These are phyloP conservation scores for Metschnikowia gruessii DNA, from an alignment of 805 yeast genomes.

Conservation along the genomic window DNA sequence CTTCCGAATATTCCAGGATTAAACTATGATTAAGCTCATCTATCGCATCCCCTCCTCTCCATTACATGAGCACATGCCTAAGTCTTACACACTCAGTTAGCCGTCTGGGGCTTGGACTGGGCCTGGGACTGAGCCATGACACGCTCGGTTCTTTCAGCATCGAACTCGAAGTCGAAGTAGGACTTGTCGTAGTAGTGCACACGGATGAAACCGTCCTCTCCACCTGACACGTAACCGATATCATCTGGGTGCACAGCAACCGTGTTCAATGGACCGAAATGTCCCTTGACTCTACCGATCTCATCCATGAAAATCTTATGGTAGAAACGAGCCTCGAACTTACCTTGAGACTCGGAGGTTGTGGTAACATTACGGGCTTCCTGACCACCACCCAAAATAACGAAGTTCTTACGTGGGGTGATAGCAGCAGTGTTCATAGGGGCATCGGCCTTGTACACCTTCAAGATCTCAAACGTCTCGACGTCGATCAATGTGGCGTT, in stretches of 20 bases:
- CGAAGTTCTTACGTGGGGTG: slow-evolving; percentile 88
- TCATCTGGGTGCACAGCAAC: slow-evolving; percentile 95
- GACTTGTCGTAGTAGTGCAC: slow-evolving; percentile 90
- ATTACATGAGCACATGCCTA: too few species aligned
- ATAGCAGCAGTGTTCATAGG: slow-evolving; percentile 95
- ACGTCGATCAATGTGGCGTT: slow-evolving; percentile 75
- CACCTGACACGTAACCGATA: slow-evolving; percentile 90
- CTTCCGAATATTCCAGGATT: background rate
- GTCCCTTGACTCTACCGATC: slow-evolving; percentile 96
- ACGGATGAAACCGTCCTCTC: slow-evolving; percentile 97
- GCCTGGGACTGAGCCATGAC: slow-evolving; percentile 33
- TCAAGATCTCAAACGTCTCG: slow-evolving; percentile 66
- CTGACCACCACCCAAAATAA: slow-evolving; percentile 98
- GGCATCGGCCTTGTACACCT: slow-evolving; percentile 80
- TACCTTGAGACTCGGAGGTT: slow-evolving; percentile 90
- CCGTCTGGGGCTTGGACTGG: slow-evolving; percentile 11
- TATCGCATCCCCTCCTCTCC: too few species aligned
- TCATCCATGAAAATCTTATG: slow-evolving; percentile 95
- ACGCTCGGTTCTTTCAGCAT: slow-evolving; percentile 71
- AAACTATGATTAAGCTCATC: background rate
- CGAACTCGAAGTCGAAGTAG: slow-evolving; percentile 90
- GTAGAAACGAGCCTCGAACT: slow-evolving; percentile 93
- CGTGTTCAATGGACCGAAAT: slow-evolving; percentile 96
- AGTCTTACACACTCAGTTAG: background rate
- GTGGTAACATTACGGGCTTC: slow-evolving; percentile 98